phyloP scores from a whole-genome alignment of 2,329 filamentous ascomycete genomes.

The Trichophyton simii region DNA sequence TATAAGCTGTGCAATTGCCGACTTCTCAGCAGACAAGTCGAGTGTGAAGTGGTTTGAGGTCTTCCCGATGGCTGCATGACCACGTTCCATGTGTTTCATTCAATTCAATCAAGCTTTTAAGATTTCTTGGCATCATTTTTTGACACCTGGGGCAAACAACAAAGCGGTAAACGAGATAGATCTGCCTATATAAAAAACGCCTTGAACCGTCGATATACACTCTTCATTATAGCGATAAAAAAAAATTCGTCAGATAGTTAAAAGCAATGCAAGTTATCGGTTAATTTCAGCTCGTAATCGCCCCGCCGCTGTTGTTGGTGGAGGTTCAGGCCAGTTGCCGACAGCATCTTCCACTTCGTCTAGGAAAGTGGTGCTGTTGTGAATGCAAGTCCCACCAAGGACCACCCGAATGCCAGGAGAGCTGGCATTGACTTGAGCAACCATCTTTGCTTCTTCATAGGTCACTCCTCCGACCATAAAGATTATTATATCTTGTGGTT shows the following conservation, averaged over 20 bases:
- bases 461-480: slow-evolving; percentile 91
- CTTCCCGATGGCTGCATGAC: no score
- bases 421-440: slow-evolving; percentile 86
- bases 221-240: background rate
- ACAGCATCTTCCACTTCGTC: slow-evolving; percentile 88
- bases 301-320: slow-evolving; percentile 47
- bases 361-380: slow-evolving; percentile 78
- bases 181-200: background rate
- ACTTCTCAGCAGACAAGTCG: background rate
- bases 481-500: slow-evolving; percentile 89
- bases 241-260: background rate
- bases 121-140: background rate
- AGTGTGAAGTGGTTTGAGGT: background rate
- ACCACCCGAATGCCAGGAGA: slow-evolving; percentile 82
- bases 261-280: slow-evolving; percentile 17
- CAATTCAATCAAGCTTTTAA: background rate
- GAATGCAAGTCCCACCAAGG: slow-evolving; percentile 72
- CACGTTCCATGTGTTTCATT: background rate
- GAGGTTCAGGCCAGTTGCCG: slow-evolving; percentile 65
- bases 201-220: background rate
- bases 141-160: background rate
- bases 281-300: slow-evolving; percentile 51
- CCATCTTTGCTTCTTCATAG: slow-evolving; percentile 93
- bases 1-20: background rate
- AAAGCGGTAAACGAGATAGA: background rate